These are phyloP conservation scores for Fusarium sp. DNA, from an alignment of 2,329 filamentous ascomycete genomes.

Conservation along the genomic window DNA sequence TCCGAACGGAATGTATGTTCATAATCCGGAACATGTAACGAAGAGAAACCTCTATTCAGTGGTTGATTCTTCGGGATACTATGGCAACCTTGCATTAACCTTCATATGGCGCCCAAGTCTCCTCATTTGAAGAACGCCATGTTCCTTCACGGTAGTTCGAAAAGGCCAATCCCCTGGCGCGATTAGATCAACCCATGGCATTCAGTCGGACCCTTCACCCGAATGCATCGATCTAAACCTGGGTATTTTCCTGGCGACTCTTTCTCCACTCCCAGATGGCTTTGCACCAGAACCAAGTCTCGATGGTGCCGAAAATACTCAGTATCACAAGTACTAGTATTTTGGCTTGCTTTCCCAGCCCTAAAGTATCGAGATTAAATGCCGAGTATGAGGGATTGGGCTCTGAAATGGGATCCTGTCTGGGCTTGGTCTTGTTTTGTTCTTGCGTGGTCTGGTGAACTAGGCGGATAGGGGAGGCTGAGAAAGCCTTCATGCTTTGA, in stretches of 20 bases:
- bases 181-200: too few relatives aligned
- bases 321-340: conserved; percentile 41
- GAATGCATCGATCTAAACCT: too few relatives aligned
- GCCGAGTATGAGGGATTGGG: conserved; percentile 33
- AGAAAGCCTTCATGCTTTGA: background rate
- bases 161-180: too few relatives aligned
- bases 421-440: background rate
- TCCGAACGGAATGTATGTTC: too few relatives aligned
- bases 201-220: too few relatives aligned
- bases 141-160: too few relatives aligned
- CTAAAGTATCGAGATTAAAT: conserved; percentile 44
- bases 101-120: too few relatives aligned
- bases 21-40: too few relatives aligned
- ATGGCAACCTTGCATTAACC: too few relatives aligned
- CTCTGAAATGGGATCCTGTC: background rate
- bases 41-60: too few relatives aligned
- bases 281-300: conserved; percentile 49
- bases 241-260: background rate
- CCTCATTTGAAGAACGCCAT: too few relatives aligned
- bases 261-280: conserved; percentile 46
- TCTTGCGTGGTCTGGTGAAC: background rate
- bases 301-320: conserved; percentile 47
- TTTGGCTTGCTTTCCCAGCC: conserved; percentile 46
- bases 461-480: rapidly evolving
- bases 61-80: too few relatives aligned